A percentile compares a stretch with the other conserved stretches of the same genome.
phyloP scores from a whole-genome alignment of 768 basidiomycete species.

The Phlegmacium glaucopus region DNA sequence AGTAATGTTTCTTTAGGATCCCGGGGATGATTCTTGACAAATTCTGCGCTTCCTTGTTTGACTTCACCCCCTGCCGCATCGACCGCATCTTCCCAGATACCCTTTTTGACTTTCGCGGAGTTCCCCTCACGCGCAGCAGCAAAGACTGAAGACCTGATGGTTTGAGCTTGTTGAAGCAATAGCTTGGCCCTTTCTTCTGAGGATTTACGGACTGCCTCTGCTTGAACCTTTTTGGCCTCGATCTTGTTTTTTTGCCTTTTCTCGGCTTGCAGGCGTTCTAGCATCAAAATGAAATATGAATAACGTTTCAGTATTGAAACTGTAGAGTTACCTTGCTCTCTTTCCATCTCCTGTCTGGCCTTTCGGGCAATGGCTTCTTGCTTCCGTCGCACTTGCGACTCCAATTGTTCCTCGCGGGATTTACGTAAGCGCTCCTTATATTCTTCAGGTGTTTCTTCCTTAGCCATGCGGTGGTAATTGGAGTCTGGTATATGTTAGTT shows the following conservation, averaged over 20 bases:
- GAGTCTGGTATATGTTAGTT: no score
- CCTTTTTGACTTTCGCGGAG: conserved; percentile 51
- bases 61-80: conserved; percentile 73
- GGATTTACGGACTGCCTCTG: conserved; percentile 43
- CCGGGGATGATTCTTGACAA: conserved; percentile 39
- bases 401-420: conserved; percentile 50
- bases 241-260: conserved; percentile 53
- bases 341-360: conserved; percentile 41
- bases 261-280: conserved; percentile 56
- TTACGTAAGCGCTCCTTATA: conserved; percentile 49
- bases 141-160: conserved; percentile 58
- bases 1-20: conserved; percentile 67
- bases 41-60: conserved; percentile 50
- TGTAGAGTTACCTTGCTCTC: conserved; percentile 46
- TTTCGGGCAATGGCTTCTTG: conserved; percentile 48
- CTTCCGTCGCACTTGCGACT: conserved; percentile 49
- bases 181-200: conserved; percentile 47
- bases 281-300: conserved; percentile 5
- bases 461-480: no score
- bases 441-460: conserved; percentile 47
- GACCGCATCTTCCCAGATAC: conserved; percentile 66
- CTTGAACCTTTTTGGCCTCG: conserved; percentile 53
- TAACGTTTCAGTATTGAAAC: neutral
- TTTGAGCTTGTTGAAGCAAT: conserved; percentile 50
- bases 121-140: conserved; percentile 59